phyloP scores from a whole-genome alignment of 1,139 yeast species.

The Arxiozyma slooffiae region DNA sequence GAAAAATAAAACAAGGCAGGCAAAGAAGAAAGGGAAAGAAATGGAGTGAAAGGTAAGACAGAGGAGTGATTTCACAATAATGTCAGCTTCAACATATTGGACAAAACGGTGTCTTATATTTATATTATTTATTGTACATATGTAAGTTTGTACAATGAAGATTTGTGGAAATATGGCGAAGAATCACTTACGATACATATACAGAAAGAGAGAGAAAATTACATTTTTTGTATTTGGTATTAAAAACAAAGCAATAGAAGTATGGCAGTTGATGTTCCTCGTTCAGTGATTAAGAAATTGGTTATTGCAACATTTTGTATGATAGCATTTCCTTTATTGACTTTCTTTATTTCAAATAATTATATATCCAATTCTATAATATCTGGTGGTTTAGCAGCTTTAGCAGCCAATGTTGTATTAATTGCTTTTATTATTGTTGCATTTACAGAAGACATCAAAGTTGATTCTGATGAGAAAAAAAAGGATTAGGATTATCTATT shows the following conservation, averaged over 20 bases:
- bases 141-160: too few species aligned
- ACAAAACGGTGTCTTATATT: too few species aligned
- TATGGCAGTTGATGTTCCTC: constrained; percentile 55
- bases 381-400: constrained; percentile 87
- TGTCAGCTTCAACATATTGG: background rate
- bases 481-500: constrained; percentile 4
- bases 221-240: background rate
- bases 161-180: too few species aligned
- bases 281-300: constrained; percentile 46
- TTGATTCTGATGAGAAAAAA: constrained; percentile 25
- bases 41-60: background rate
- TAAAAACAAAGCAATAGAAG: background rate
- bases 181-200: too few species aligned
- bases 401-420: constrained; percentile 76
- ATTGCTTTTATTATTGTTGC: constrained; percentile 83
- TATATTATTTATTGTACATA: too few species aligned
- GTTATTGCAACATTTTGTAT: constrained; percentile 82
- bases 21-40: background rate
- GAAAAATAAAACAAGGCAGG: background rate
- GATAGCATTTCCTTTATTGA: constrained; percentile 65
- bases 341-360: constrained; percentile 60
- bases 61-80: background rate
- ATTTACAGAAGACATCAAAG: constrained; percentile 62
- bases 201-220: background rate
- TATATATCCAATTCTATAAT: constrained; percentile 50